Conservation (phyloP, 2,329 filamentous ascomycete genomes). For the Ophiostoma piceae region DNA sequence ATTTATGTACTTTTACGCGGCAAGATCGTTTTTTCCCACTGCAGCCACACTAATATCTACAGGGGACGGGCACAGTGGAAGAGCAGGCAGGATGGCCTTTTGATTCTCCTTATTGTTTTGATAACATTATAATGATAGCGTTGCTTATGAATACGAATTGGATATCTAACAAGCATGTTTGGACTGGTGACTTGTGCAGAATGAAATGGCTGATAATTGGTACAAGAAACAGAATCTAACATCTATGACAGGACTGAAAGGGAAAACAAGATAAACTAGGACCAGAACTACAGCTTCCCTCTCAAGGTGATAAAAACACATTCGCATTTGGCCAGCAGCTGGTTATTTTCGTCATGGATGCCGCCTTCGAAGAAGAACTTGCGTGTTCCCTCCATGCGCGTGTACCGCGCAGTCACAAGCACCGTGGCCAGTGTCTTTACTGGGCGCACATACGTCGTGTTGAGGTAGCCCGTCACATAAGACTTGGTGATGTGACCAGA, state of each 20-base stretch:
- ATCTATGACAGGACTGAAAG: background rate
- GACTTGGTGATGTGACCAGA: constrained; percentile 12
- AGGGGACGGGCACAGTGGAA: background rate
- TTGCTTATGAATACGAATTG: constrained; percentile 20
- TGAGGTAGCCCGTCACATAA: constrained; percentile 50
- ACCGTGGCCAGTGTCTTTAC: constrained; percentile 47
- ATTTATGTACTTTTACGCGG: constrained; percentile 10
- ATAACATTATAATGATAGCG: constrained; percentile 20
- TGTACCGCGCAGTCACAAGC: constrained; percentile 42
- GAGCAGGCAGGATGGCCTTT: background rate
- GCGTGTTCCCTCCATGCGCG: constrained; percentile 45
- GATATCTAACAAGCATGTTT: constrained; percentile 15
- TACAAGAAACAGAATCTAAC: background rate
- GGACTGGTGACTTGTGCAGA: background rate
- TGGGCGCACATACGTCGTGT: constrained; percentile 50
- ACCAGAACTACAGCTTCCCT: constrained; percentile 25
- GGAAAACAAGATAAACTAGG: background rate
- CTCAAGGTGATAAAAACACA: constrained; percentile 41
- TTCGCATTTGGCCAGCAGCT: constrained; percentile 47
- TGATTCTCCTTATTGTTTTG: constrained; percentile 9
- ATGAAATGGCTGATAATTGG: background rate
- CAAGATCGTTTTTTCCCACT: constrained; percentile 4
- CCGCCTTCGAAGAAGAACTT: constrained; percentile 48
- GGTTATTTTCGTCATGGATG: constrained; percentile 46
- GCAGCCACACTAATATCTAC: constrained; percentile 12